phyloP scores from a whole-genome alignment of 2,329 filamentous ascomycete species.

The Colletotrichum cordylinicola region DNA sequence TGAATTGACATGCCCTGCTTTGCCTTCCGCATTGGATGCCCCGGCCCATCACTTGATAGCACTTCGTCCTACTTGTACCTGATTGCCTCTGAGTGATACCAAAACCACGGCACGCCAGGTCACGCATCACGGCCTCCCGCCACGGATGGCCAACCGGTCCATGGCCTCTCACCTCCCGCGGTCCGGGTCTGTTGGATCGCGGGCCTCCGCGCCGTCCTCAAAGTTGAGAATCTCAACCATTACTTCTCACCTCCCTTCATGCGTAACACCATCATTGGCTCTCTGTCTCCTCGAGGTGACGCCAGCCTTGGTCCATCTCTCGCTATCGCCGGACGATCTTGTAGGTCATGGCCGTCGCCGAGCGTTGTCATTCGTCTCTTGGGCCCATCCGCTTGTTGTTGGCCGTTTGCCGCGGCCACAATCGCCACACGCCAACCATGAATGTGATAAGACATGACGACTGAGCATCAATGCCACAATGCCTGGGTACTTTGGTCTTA shows the following conservation, averaged over 20 bases:
- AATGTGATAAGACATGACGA: not conserved
- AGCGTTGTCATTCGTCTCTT: not conserved
- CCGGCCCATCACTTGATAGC: not conserved
- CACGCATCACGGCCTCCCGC: not conserved
- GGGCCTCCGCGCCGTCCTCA: conserved; percentile 2
- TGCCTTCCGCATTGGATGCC: not conserved
- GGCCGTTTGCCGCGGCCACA: not conserved
- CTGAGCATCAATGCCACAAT: not conserved
- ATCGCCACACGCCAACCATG: not conserved
- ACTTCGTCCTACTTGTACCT: not conserved
- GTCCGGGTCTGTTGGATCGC: not conserved
- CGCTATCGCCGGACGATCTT: not conserved
- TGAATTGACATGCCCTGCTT: not conserved
- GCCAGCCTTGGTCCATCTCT: not conserved
- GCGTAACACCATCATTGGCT: not conserved
- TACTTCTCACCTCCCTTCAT: not conserved
- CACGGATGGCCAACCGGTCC: conserved; percentile 7
- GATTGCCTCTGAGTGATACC: not conserved
- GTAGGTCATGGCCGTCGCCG: not conserved
- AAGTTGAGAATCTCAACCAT: not conserved
- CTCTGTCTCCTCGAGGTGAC: not conserved
- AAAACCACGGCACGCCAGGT: conserved; percentile 12
- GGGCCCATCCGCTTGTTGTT: not conserved
- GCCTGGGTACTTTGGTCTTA: not conserved
- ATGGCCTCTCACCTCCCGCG: not conserved